phyloP scores from a whole-genome alignment of 176 grass and related monocot species.

The Oryza nivara region DNA sequence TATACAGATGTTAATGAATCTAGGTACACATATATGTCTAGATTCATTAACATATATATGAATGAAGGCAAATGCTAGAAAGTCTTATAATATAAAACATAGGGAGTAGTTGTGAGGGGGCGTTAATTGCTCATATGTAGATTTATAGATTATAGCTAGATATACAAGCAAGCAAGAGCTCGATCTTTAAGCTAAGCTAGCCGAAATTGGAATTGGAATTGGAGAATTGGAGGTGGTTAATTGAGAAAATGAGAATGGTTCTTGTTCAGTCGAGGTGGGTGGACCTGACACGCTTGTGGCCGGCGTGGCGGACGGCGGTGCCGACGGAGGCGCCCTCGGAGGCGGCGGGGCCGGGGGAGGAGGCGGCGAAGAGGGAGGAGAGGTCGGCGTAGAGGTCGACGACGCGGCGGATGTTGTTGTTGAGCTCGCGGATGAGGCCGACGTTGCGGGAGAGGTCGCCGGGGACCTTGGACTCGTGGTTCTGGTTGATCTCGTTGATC shows the following conservation, averaged over 20 bases:
- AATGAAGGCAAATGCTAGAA: no score
- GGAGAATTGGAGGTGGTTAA: neutral
- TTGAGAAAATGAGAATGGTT: no score
- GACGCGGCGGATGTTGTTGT: conserved; percentile 88
- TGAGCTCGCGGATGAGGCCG: conserved; percentile 79
- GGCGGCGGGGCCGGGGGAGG: conserved; percentile 45
- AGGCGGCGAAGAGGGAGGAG: conserved; percentile 62
- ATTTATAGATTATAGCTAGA: neutral
- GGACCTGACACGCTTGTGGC: conserved; percentile 70
- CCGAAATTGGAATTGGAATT: no score
- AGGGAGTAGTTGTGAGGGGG: neutral
- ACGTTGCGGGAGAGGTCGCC: conserved; percentile 75
- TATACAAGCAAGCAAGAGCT: conserved; percentile 13
- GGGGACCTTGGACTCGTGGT: conserved; percentile 81
- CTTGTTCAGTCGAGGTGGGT: conserved; percentile 31
- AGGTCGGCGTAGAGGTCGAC: conserved; percentile 86
- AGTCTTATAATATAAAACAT: no score
- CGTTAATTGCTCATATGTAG: conserved; percentile 25
- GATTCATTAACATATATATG: no score
- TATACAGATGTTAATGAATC: no score
- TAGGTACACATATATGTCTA: no score
- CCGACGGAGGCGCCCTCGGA: conserved; percentile 55
- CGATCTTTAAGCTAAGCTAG: neutral
- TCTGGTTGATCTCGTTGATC: conserved; percentile 88
- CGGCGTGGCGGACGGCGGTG: conserved; percentile 45